These are phyloP conservation scores for Celoporthe dispersa DNA, from an alignment of 2,329 filamentous ascomycete species.

Conservation along the genomic window DNA sequence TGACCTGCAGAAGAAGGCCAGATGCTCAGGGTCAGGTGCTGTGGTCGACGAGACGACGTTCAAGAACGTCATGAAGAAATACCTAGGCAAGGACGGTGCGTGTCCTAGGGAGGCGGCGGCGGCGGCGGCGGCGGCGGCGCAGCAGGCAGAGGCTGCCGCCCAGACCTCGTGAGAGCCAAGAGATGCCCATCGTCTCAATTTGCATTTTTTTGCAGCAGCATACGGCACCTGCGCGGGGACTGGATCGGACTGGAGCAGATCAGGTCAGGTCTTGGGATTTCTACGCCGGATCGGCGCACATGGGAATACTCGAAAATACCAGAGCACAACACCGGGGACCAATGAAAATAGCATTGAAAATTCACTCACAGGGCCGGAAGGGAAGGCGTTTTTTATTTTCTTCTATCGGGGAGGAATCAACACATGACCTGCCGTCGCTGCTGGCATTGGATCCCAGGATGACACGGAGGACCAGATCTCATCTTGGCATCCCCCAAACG, in stretches of 20 bases:
- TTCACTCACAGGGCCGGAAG: not conserved
- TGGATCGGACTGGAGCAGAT: not conserved
- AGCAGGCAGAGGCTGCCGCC: not conserved
- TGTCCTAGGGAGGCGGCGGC: slow-evolving; percentile 15
- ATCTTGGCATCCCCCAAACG: not conserved
- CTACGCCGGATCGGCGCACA: slow-evolving; percentile 23
- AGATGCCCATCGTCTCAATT: not conserved
- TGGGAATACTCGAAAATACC: slow-evolving; percentile 22
- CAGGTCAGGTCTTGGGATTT: slow-evolving; percentile 13
- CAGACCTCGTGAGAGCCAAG: not conserved
- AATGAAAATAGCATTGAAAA: slow-evolving; percentile 7
- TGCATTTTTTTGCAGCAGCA: slow-evolving; percentile 16
- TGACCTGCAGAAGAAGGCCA: slow-evolving; percentile 92
- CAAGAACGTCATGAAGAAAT: slow-evolving; percentile 73
- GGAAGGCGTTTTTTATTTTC: slow-evolving; percentile 20
- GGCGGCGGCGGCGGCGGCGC: not conserved
- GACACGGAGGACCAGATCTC: not conserved
- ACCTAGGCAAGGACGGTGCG: slow-evolving; percentile 50
- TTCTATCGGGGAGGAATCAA: not conserved
- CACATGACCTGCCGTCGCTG: not conserved
- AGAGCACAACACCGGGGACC: slow-evolving; percentile 13
- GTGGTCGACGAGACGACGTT: slow-evolving; percentile 91
- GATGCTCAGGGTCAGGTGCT: slow-evolving; percentile 88
- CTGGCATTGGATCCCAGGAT: not conserved
- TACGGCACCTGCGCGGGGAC: slow-evolving; percentile 8